These are phyloP conservation scores for Cryphonectria carpinicola DNA, from an alignment of 2,329 filamentous ascomycete genomes.

Conservation along the genomic window DNA sequence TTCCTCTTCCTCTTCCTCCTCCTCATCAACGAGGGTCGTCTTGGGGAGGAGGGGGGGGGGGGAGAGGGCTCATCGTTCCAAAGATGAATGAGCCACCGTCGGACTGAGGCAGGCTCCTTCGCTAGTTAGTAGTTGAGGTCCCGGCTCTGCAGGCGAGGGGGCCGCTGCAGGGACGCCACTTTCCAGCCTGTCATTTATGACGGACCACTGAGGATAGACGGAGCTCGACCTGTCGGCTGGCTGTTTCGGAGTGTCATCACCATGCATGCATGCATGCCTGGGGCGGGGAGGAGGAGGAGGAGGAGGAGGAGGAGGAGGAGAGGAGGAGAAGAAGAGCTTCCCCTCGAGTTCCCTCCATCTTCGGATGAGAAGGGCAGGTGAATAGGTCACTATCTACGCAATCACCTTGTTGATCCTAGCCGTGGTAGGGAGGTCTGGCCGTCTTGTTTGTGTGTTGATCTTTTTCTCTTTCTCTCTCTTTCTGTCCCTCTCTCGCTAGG, in stretches of 20 bases:
- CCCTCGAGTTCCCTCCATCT: not conserved
- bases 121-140: not conserved
- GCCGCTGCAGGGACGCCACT: constrained; percentile 20
- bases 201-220: constrained; percentile 21
- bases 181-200: constrained; percentile 27
- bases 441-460: not conserved
- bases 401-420: not conserved
- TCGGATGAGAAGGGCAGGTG: constrained; percentile 1
- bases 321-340: not conserved
- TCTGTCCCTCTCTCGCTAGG: not conserved
- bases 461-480: not conserved
- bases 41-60: no score
- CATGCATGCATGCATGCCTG: not conserved
- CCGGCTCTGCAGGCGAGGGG: constrained; percentile 9
- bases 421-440: not conserved
- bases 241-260: constrained; percentile 13
- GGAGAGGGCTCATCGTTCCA: not conserved
- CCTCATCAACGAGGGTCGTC: not conserved
- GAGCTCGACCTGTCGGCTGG: not conserved
- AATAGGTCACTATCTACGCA: not conserved
- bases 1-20: not conserved
- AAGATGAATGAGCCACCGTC: not conserved
- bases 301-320: not conserved
- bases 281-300: not conserved
- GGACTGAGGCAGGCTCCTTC: not conserved